Evolutionary conservation across 192 early-diverging fungal genomes (phyloP).

Genomic region (Coemansia sp.): DNA sequence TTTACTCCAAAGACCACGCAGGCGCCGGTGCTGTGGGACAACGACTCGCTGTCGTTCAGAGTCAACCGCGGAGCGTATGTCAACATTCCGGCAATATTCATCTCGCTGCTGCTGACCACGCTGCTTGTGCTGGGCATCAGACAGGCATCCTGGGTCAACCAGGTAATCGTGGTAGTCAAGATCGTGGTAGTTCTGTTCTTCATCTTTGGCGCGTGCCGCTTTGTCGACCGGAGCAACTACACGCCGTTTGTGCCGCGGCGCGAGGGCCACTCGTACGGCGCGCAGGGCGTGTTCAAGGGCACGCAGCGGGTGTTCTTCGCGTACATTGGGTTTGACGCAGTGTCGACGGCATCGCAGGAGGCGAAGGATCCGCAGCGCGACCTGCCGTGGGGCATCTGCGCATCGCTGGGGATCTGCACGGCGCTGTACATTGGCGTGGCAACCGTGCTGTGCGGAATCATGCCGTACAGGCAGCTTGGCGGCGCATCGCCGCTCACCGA

Average conservation of each 20-base stretch:
- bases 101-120: conserved; percentile 64
- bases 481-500: conserved; percentile 60
- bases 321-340: conserved; percentile 89
- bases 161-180: conserved; percentile 71
- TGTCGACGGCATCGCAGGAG: conserved; percentile 86
- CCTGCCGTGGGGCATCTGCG: conserved; percentile 86
- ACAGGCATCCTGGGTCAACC: conserved; percentile 75
- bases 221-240: conserved; percentile 72
- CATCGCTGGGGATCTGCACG: conserved; percentile 75
- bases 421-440: conserved; percentile 75
- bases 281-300: conserved; percentile 68
- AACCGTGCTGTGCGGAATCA: conserved; percentile 74
- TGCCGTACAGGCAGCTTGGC: conserved; percentile 57
- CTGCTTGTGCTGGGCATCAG: conserved; percentile 73
- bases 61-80: conserved; percentile 59
- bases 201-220: conserved; percentile 73
- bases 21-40: conserved; percentile 73
- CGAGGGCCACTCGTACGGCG: conserved; percentile 63
- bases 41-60: conserved; percentile 29
- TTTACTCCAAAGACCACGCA: conserved; percentile 62
- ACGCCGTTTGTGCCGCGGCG: conserved; percentile 75
- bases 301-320: conserved; percentile 76
- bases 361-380: conserved; percentile 75
- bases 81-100: conserved; percentile 75
- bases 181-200: conserved; percentile 73